phyloP scores from a whole-genome alignment of 1,284 basidiomycete genomes.

The Ustilago shanxiensis region DNA sequence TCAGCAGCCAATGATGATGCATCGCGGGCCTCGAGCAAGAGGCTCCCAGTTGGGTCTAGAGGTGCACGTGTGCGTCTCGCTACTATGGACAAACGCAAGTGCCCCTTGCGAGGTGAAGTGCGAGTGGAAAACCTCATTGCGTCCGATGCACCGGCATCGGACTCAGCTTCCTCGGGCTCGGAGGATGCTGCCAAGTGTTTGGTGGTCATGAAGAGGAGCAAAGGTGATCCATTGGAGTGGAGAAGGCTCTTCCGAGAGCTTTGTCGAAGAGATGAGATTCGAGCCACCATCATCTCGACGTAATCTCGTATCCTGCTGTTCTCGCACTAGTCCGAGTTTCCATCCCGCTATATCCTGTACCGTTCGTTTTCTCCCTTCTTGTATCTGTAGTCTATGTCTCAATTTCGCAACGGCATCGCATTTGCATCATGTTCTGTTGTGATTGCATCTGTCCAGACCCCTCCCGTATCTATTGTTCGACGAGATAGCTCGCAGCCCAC shows the following conservation, averaged over 20 bases:
- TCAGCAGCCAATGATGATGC: slow-evolving; percentile 12
- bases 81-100: slow-evolving; percentile 67
- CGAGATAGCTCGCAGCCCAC: neutral
- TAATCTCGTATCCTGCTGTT: slow-evolving; percentile 9
- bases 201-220: slow-evolving; percentile 68
- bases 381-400: slow-evolving; percentile 1
- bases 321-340: too few relatives aligned
- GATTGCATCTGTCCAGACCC: neutral
- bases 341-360: neutral
- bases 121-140: slow-evolving; percentile 56
- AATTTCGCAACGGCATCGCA: slow-evolving; percentile 16
- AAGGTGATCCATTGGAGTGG: slow-evolving; percentile 71
- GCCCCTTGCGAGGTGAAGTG: slow-evolving; percentile 64
- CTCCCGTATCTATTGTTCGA: neutral
- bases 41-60: slow-evolving; percentile 39
- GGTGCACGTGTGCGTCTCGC: slow-evolving; percentile 62
- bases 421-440: neutral
- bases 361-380: neutral
- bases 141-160: slow-evolving; percentile 18
- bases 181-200: slow-evolving; percentile 42
- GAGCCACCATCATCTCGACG: slow-evolving; percentile 48
- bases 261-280: slow-evolving; percentile 40
- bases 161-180: slow-evolving; percentile 8
- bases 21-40: slow-evolving; percentile 23
- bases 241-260: slow-evolving; percentile 67